These are phyloP conservation scores for Lagerstroemia speciosa DNA, from an alignment of 345 rosid genomes.

Conservation along the genomic window DNA sequence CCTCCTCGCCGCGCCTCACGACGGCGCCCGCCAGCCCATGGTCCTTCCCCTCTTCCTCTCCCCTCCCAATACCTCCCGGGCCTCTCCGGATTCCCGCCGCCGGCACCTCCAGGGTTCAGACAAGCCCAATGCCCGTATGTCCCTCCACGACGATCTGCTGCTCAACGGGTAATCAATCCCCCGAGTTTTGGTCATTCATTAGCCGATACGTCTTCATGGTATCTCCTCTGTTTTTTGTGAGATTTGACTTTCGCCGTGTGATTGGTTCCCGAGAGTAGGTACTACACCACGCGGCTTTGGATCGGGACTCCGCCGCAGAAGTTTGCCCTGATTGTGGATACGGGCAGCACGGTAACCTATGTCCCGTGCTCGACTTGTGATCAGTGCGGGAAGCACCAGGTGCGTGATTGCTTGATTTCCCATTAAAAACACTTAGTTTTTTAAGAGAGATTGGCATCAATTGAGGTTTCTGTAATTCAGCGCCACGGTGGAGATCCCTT, in stretches of 20 bases:
- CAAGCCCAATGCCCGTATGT: conserved; percentile 61
- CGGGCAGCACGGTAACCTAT: conserved; percentile 86
- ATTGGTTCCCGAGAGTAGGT: conserved; percentile 26
- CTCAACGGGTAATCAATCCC: conserved; percentile 47
- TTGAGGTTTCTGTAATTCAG: background rate
- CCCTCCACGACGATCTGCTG: conserved; percentile 92
- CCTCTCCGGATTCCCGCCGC: conserved; percentile 17
- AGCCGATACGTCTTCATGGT: background rate
- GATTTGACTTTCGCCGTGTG: conserved; percentile 1
- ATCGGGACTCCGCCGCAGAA: conserved; percentile 95
- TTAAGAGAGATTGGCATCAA: background rate
- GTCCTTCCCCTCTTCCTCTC: conserved; percentile 66
- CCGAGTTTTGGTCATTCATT: background rate
- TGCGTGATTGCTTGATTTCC: conserved; percentile 8
- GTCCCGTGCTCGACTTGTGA: conserved; percentile 79
- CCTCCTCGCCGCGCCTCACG: conserved; percentile 19
- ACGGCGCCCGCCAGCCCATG: conserved; percentile 39
- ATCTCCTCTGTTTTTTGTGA: background rate
- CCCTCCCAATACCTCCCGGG: conserved; percentile 28
- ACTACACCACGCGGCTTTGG: conserved; percentile 82
- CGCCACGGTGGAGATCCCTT: background rate
- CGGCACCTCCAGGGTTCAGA: conserved; percentile 54
- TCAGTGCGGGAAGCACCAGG: conserved; percentile 86
- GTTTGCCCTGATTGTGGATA: conserved; percentile 82
- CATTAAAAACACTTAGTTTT: background rate